Evolutionary conservation across 257 asterid species (phyloP), one percentile per base, ranked within the genome.

Genomic region (Nicotiana paniculata): DNA sequence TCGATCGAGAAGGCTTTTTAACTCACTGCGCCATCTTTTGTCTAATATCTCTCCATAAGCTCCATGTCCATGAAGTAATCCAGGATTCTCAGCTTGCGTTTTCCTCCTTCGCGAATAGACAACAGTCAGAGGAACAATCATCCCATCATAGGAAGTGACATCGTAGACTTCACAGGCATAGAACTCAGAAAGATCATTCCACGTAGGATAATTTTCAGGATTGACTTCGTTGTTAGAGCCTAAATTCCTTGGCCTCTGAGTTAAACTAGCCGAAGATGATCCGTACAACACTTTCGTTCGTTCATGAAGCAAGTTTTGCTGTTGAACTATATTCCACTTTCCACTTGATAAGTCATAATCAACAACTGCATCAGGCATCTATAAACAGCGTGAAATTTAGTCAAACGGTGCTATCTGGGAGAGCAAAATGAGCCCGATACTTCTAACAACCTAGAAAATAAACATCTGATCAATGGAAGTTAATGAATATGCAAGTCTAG

Each of bases 311-410:
- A 96, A 64, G 86, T 93, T 93, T 83, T 94, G 97, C 87, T 96
- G 99, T 81, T 96, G 98, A 55, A 93, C 91, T 79, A 93, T 91
- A 65, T 88, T 91, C 95, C 96, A 96, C 85, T 87, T 89, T 79
- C 97, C 95, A 48, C 87, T 91, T 79, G 89, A 82, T 85, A 96
- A 82, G 86, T 93, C 93, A 84, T 96, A 96, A 85, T 96, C 97
- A 67, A 94, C 97, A 28, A 93, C 90, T 33, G 99, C 97, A 90
- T 94, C 99, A 4, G 99, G 98, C 98, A 96, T 96, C 98, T 96
- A 87, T 63, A 78, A 85, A 69, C 79, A 74, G 63, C 16, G 79
- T 48, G 26, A 74, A 8, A 24, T 51, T 74, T 15, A 74, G 79
- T 48, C 59, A 48, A 74, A 70, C n/a, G 11, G 3, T 21, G 58